Percentiles rank a stretch among this genome's conserved stretches.
phyloP scores from a whole-genome alignment of 495 filamentous ascomycete species.

The Usnea hakonensis region DNA sequence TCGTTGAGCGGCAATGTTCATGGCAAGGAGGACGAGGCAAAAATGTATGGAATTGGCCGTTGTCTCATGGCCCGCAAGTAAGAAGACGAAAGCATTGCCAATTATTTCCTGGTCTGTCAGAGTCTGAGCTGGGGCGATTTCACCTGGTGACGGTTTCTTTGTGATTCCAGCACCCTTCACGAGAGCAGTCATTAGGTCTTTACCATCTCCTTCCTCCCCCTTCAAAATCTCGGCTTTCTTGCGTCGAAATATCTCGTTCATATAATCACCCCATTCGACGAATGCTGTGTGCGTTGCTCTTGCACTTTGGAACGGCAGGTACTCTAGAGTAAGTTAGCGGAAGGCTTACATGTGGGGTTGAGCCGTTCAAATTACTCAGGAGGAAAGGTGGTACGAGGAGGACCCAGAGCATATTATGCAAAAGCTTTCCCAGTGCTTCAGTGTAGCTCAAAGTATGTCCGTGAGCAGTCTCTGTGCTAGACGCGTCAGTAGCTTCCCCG shows the following conservation, averaged over 20 bases:
- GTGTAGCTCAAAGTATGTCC: constrained; percentile 55
- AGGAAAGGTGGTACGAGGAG: constrained; percentile 44
- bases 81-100: constrained; percentile 64
- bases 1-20: constrained; percentile 47
- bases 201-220: constrained; percentile 42
- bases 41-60: constrained; percentile 61
- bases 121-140: constrained; percentile 23
- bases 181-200: constrained; percentile 58
- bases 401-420: constrained; percentile 48
- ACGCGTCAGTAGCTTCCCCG: neutral
- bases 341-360: neutral
- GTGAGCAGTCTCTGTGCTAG: neutral
- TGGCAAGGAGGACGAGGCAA: constrained; percentile 52
- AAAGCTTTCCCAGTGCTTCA: constrained; percentile 41
- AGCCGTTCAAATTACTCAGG: constrained; percentile 25
- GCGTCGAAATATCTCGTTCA: constrained; percentile 51
- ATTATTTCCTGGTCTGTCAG: constrained; percentile 54
- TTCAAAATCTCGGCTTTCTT: constrained; percentile 44
- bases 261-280: constrained; percentile 55
- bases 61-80: constrained; percentile 66
- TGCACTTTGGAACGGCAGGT: constrained; percentile 44
- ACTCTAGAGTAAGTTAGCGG: constrained; percentile 21
- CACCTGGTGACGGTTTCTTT: constrained; percentile 17
- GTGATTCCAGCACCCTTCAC: constrained; percentile 35
- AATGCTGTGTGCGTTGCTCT: constrained; percentile 42